Evolutionary conservation across 2,329 filamentous ascomycete species (phyloP).

Genomic region (Helotiales sp.): DNA sequence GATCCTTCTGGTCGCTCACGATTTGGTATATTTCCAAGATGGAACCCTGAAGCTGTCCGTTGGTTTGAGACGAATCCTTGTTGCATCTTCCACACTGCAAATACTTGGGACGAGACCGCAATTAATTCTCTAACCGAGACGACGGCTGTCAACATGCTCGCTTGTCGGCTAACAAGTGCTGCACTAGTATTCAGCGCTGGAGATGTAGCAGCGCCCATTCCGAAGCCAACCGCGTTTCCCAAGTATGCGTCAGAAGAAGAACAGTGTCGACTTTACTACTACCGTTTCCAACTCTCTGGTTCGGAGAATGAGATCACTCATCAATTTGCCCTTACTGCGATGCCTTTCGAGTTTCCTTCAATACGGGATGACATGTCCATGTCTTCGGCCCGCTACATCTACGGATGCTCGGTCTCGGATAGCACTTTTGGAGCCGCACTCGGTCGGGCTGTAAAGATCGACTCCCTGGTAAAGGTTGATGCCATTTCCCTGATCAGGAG

Average conservation of each 20-base stretch:
- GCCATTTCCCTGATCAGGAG: slow-evolving; percentile 55
- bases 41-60: slow-evolving; percentile 58
- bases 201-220: slow-evolving; percentile 61
- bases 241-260: slow-evolving; percentile 56
- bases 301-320: slow-evolving; percentile 53
- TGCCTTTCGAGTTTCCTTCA: slow-evolving; percentile 72
- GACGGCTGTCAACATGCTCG: slow-evolving; percentile 63
- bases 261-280: slow-evolving; percentile 73
- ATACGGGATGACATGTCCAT: slow-evolving; percentile 61
- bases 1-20: slow-evolving; percentile 61
- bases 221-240: slow-evolving; percentile 35
- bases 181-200: slow-evolving; percentile 68
- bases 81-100: slow-evolving; percentile 75
- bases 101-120: slow-evolving; percentile 65
- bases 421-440: slow-evolving; percentile 63
- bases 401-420: slow-evolving; percentile 67
- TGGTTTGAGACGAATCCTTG: slow-evolving; percentile 74
- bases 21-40: slow-evolving; percentile 71
- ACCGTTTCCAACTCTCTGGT: slow-evolving; percentile 58
- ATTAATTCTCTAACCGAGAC: slow-evolving; percentile 37
- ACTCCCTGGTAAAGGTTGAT: slow-evolving; percentile 67
- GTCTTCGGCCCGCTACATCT: slow-evolving; percentile 63
- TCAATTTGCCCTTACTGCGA: slow-evolving; percentile 67
- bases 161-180: slow-evolving; percentile 69
- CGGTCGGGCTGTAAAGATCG: slow-evolving; percentile 69